Base-by-base conservation (phyloP, 805 yeast species). In the Candida fluviatilis region DNA sequence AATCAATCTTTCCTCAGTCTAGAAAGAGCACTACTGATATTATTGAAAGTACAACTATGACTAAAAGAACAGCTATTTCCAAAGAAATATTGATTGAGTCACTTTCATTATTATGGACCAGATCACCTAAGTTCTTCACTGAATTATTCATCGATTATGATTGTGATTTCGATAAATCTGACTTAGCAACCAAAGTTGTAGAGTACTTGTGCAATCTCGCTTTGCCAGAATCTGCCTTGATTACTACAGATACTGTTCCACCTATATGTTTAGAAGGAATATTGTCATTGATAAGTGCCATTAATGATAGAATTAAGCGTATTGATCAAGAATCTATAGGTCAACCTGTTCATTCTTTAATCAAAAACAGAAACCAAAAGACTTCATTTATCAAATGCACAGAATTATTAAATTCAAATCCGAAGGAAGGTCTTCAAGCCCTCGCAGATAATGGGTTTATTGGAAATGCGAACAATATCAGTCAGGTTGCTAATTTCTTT, bases 181-280 rank as follows among this genome's bases (percentile, higher is more conserved):
- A 93, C 55, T 62, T 95, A 39, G 73, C 91, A 12, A 73, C 74
- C 16, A 75, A 78, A 27, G 63, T 86, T 18, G 57, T 93, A 30
- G 83, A 83, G 33, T 76, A 83, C 33, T 69, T 93, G 38, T 80
- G 95, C 38, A 76, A 83, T 36, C 66, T 89, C 23, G 82, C 97
- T 0, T 73, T 87, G 31, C 95, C 98, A 0, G 95, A 89, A 53
- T 76, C 91, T 8, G 95, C 97, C 0, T 50, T 72, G 7, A 68
- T 74, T 49, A 82, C 95, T 0, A 85, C 96, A 0, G 86, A 84
- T 28, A 82, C 77, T 51, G 95, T 91, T 1, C 98, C 99, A 0
- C 96, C 98, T 0, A 75, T 89, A 5, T 91, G 98, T 51, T 66
- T 93, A 36, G 98, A 93, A 51, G 95, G 97, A 1, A 58, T 93